Percentiles rank a stretch among this genome's conserved stretches.
Conservation (phyloP, 2,329 filamentous ascomycete species). For the Sarocladium kiliense region DNA sequence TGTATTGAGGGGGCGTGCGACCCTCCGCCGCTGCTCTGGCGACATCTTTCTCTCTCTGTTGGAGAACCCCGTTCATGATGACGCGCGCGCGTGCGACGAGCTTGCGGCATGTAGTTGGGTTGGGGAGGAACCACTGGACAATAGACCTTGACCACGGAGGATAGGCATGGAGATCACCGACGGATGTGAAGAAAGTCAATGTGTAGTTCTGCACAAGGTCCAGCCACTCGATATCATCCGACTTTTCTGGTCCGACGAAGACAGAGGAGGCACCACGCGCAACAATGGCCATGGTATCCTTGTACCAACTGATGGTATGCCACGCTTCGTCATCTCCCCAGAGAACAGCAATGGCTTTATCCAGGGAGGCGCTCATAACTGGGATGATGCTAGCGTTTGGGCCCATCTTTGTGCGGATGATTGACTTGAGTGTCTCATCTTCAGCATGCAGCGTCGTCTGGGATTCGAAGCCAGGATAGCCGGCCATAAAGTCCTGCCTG, state of each 20-base stretch:
- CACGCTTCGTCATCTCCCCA: not conserved
- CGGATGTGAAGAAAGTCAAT: conserved; percentile 3
- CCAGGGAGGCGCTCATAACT: not conserved
- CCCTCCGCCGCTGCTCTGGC: conserved; percentile 9
- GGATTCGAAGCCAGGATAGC: not conserved
- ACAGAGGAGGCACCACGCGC: conserved; percentile 15
- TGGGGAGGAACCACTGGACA: conserved; percentile 16
- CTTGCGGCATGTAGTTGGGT: conserved; percentile 12
- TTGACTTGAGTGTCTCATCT: not conserved
- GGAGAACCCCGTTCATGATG: conserved; percentile 13
- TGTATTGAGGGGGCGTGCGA: conserved; percentile 6
- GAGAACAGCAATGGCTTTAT: not conserved
- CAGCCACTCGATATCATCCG: conserved; percentile 16
- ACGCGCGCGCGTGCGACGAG: conserved; percentile 9
- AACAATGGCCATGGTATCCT: conserved; percentile 12
- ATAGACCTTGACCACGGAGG: conserved; percentile 13
- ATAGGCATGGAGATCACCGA: conserved; percentile 12
- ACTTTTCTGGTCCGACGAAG: conserved; percentile 17
- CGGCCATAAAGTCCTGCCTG: not conserved
- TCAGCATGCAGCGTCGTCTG: not conserved
- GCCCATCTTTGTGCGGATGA: not conserved
- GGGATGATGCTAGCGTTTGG: not conserved
- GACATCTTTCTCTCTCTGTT: conserved; percentile 11
- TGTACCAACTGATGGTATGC: conserved; percentile 11
- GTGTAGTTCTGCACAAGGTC: conserved; percentile 13